phyloP scores from a whole-genome alignment of 2,329 filamentous ascomycete species.

The Tympanopsis confertula region DNA sequence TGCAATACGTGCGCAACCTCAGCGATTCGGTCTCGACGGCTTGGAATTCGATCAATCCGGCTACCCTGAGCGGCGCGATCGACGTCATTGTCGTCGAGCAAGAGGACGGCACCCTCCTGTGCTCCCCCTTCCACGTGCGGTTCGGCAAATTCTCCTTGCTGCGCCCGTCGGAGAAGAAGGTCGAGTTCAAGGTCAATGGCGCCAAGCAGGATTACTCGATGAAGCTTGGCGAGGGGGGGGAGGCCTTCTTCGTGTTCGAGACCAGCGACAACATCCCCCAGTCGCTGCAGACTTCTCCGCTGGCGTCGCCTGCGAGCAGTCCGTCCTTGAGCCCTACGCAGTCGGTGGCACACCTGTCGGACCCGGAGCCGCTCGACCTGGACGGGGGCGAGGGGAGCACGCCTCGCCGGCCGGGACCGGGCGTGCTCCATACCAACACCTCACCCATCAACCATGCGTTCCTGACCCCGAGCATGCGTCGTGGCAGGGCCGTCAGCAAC shows the following conservation, averaged over 20 bases:
- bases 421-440: constrained; percentile 24
- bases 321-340: constrained; percentile 48
- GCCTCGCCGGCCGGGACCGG: constrained; percentile 29
- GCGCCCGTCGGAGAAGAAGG: constrained; percentile 94
- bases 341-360: constrained; percentile 37
- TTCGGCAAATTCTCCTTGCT: constrained; percentile 97
- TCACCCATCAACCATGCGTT: constrained; percentile 5
- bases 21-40: constrained; percentile 94
- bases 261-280: constrained; percentile 86
- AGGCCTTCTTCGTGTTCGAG: constrained; percentile 98
- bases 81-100: constrained; percentile 98
- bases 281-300: constrained; percentile 83
- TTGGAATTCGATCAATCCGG: constrained; percentile 99
- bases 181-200: constrained; percentile 93
- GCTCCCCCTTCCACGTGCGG: constrained; percentile 95
- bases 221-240: constrained; percentile 94
- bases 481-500: not conserved
- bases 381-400: constrained; percentile 30
- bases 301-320: constrained; percentile 80
- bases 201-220: constrained; percentile 86
- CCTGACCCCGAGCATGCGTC: not conserved
- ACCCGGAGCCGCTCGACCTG: constrained; percentile 60
- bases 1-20: constrained; percentile 97
- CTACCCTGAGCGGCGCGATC: constrained; percentile 92
- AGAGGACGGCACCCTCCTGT: constrained; percentile 77